Evolutionary conservation across 495 filamentous ascomycete species (phyloP), one percentile per base, ranked within the genome.

Genomic region (Pyronema domesticum): DNA sequence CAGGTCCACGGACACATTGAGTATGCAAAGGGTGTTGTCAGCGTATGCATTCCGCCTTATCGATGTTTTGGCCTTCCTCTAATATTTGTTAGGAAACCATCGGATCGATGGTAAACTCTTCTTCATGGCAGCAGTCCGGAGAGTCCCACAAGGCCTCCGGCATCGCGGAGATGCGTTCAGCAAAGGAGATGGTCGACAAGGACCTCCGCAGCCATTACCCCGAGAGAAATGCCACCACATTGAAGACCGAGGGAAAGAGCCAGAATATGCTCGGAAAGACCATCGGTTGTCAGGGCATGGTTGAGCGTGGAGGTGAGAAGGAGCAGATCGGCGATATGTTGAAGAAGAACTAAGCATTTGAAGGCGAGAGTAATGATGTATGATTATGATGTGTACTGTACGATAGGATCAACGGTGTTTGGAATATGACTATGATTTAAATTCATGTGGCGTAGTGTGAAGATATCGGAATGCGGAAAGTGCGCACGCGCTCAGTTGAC

Each of bases 101-200:
- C 10, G 48, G 48, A 17, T 11, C 13, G 11, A 34, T 33, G 23
- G 36, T 11, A n/a, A 35, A n/a, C 48, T 33, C 48, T 34, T 1
- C 45, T 11, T 47, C 45, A 13, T 47, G 45, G 45, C 45, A 47
- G 18, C 13, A 13, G 18, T 3, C 45, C 14, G 48, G 48, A 8
- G 48, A 17, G 23, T 17, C 11, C 11, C n/a, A 51, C 3, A 51
- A 51, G 48, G 48, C 48, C 48, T 11, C 9, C 8, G 48, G 48
- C 1, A 37, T 51, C 9, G 48, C 23, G 18, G 34, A 35, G 48
- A 51, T 51, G 48, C 48, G 33, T 11, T 17, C 48, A n/a, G 33
- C 48, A n/a, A 51, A 51, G 48, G 48, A 51, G 30, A 8, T n/a
- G 23, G 48, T 33, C 30, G 48, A 51, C 23, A 42, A 42, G 15